A percentile compares a stretch with the other conserved stretches of the same genome.
phyloP scores from a whole-genome alignment of 2,329 filamentous ascomycete species.

The Penicillium sp. region DNA sequence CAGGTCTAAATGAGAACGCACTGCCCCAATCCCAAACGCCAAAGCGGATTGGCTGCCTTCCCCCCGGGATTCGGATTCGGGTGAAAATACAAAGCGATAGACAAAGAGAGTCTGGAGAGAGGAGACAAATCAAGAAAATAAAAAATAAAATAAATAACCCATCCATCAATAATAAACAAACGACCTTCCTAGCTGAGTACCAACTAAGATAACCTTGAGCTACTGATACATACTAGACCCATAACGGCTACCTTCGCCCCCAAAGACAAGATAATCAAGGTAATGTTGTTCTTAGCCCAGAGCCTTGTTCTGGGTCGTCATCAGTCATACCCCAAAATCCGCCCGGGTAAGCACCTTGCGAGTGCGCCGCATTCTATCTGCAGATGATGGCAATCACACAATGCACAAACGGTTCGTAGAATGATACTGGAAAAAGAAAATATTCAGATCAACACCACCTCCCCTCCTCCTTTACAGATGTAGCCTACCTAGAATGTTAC shows the following conservation, averaged over 20 bases:
- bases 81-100: not conserved
- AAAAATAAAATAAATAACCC: not conserved
- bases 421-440: not conserved
- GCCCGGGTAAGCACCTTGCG: slow-evolving; percentile 20
- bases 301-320: not conserved
- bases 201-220: not conserved
- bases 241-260: not conserved
- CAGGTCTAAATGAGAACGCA: not conserved
- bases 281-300: not conserved
- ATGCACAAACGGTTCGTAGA: not conserved
- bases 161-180: not conserved
- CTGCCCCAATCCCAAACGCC: not conserved
- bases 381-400: slow-evolving; percentile 20
- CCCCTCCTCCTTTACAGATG: not conserved
- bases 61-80: not conserved
- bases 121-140: not conserved
- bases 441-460: not conserved
- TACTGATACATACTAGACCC: not conserved
- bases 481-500: not conserved
- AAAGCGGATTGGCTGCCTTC: slow-evolving; percentile 1
- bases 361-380: slow-evolving; percentile 16
- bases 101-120: not conserved
- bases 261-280: not conserved
- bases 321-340: not conserved
- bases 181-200: not conserved